phyloP scores from a whole-genome alignment of 805 yeast species.

The Priceomyces haplophilus region DNA sequence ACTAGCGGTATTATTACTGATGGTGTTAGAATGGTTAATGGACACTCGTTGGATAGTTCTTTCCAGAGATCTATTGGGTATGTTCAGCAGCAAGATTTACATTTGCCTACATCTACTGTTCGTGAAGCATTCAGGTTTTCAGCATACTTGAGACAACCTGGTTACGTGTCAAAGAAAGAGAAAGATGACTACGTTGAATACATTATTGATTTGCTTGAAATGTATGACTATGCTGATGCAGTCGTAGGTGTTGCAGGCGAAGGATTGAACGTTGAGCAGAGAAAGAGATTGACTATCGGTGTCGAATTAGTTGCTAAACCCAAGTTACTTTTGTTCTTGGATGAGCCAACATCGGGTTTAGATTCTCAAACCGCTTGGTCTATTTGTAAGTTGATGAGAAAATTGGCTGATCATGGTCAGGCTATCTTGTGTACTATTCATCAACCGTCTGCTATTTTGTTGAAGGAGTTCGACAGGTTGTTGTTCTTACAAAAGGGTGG shows the following conservation, averaged over 20 bases:
- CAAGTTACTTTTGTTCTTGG: constrained; percentile 34
- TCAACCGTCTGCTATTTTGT: constrained; percentile 78
- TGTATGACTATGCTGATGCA: constrained; percentile 73
- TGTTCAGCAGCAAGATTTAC: constrained; percentile 80
- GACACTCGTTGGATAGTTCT: constrained; percentile 57
- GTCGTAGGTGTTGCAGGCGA: constrained; percentile 73
- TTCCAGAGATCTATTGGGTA: constrained; percentile 78
- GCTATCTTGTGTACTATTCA: constrained; percentile 61
- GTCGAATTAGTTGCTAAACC: constrained; percentile 43
- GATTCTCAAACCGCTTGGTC: constrained; percentile 46
- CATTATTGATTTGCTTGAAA: constrained; percentile 62
- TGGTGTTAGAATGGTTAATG: constrained; percentile 61
- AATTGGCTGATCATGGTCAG: constrained; percentile 40
- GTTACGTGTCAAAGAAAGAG: constrained; percentile 51
- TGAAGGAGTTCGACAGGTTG: constrained; percentile 76
- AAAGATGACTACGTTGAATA: constrained; percentile 68
- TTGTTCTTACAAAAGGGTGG: constrained; percentile 72
- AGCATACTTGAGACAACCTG: constrained; percentile 70
- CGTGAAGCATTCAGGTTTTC: constrained; percentile 72
- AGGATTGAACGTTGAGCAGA: constrained; percentile 45
- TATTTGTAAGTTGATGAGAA: constrained; percentile 38
- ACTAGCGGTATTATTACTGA: constrained; percentile 66
- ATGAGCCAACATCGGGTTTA: constrained; percentile 45
- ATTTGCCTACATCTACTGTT: constrained; percentile 64
- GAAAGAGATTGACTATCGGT: constrained; percentile 41